Base-by-base conservation (phyloP, 2,329 filamentous ascomycete genomes). In the Paracoccidioides brasiliensis region DNA sequence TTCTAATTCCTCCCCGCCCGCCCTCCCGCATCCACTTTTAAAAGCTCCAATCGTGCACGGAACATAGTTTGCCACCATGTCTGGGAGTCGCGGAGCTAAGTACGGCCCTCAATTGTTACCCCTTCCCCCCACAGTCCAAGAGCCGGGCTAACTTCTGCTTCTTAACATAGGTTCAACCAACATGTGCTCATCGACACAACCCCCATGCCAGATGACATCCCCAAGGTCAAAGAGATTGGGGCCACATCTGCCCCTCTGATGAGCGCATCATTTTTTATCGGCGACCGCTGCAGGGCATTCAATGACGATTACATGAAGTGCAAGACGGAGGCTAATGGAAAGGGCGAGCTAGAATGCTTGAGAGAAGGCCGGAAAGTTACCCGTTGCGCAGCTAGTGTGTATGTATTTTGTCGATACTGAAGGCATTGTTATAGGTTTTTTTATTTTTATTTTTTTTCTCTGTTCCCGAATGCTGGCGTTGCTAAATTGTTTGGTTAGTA, bases 261-360 rank as follows among this genome's bases (percentile, higher is more conserved):
- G 58, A 95, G 88, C 62, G 93, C 93, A 37, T 84, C 89, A 53
- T 98, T 88, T 80, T 98, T 97, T 74, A 98, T 98, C 70, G 93
- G 93, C 61, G 90, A 90, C 63, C 85, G 91, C 69, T 98, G 93
- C 84, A 86, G 82, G 71, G 79, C 87, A 56, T 98, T 90, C 80
- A 97, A 97, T 75, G 93, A 98, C 78, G 93, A 98, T 76, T 98
- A 86, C 77, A 98, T 98, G 91, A 88, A 95, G 78, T 98, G 93
- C 86, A 98, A 98, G 85, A 88, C 82, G 64, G 90, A 96, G 76
- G 84, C 89, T 66, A 85, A 88, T 60, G 93, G 93, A 66, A 83
- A 82, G 73, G 93, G 90, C 71, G 93, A 98, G 78, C 74, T 94
- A 61, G 88, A 95, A 64, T 98, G 93, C 76, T 76, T 98, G 80